phyloP scores from a whole-genome alignment of 2,329 filamentous ascomycete genomes.

The Apiospora koreana region DNA sequence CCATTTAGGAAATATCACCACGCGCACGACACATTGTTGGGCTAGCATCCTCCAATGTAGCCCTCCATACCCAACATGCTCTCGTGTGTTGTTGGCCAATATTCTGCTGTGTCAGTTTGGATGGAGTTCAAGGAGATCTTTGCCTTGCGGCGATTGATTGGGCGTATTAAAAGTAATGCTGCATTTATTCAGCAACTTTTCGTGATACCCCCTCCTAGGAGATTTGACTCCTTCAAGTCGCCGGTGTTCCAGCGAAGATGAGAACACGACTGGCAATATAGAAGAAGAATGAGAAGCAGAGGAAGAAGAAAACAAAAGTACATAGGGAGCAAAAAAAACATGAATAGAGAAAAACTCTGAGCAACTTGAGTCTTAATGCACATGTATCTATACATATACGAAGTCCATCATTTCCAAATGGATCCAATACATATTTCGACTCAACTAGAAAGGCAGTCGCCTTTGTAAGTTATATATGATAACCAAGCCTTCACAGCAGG shows the following conservation, averaged over 20 bases:
- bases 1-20: constrained; percentile 11
- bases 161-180: constrained; percentile 8
- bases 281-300: constrained; percentile 9
- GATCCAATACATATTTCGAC: background rate
- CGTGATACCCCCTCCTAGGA: constrained; percentile 4
- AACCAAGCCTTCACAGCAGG: background rate
- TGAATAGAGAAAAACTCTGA: constrained; percentile 40
- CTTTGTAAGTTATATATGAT: background rate
- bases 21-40: background rate
- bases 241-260: background rate
- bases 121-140: constrained; percentile 2
- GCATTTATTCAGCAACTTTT: constrained; percentile 7
- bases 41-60: background rate
- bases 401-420: background rate
- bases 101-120: background rate
- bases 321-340: constrained; percentile 1
- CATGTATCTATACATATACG: background rate
- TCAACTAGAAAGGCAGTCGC: background rate
- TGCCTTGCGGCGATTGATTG: background rate
- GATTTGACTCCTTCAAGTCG: constrained; percentile 17
- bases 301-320: constrained; percentile 16
- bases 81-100: background rate
- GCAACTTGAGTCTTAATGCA: constrained; percentile 56
- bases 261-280: constrained; percentile 17
- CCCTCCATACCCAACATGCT: background rate